Conservation (phyloP, 805 yeast genomes). For the Phaffomyces antillensis region DNA sequence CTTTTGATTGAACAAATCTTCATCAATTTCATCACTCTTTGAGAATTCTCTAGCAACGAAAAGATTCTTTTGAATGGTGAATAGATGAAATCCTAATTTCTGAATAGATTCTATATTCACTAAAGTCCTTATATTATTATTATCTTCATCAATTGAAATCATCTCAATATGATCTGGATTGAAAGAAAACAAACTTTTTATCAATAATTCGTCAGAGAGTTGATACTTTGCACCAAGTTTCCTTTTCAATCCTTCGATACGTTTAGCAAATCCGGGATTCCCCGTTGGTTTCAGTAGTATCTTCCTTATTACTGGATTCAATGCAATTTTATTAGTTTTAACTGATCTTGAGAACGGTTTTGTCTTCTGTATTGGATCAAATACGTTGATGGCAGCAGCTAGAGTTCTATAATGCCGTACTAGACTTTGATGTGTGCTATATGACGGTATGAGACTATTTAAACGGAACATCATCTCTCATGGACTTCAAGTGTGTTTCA, state of each 20-base stretch:
- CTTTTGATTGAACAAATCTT: not conserved
- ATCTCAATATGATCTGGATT: slow-evolving; percentile 5
- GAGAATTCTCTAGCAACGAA: slow-evolving; percentile 5
- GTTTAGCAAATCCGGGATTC: not conserved
- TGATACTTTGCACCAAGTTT: not conserved
- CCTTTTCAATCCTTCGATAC: not conserved
- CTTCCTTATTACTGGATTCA: not conserved
- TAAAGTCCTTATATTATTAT: not conserved
- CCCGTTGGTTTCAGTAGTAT: not conserved
- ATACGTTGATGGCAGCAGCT: not conserved
- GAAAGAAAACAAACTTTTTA: slow-evolving; percentile 6
- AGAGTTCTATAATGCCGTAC: slow-evolving; percentile 5
- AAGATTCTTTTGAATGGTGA: slow-evolving; percentile 7
- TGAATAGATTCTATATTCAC: slow-evolving; percentile 4
- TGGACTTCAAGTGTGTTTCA: too few relatives aligned
- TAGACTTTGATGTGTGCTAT: too few relatives aligned
- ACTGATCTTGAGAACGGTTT: not conserved
- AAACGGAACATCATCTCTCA: too few relatives aligned
- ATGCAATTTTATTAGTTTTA: not conserved
- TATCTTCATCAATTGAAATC: not conserved
- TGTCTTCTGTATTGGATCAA: slow-evolving; percentile 1
- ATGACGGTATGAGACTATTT: not conserved
- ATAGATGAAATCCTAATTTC: slow-evolving; percentile 7
- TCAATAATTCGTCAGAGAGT: slow-evolving; percentile 11
- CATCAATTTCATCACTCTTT: not conserved